These are phyloP conservation scores for Tetrapisispora taiwanensis DNA, from an alignment of 805 yeast genomes.

Conservation along the genomic window DNA sequence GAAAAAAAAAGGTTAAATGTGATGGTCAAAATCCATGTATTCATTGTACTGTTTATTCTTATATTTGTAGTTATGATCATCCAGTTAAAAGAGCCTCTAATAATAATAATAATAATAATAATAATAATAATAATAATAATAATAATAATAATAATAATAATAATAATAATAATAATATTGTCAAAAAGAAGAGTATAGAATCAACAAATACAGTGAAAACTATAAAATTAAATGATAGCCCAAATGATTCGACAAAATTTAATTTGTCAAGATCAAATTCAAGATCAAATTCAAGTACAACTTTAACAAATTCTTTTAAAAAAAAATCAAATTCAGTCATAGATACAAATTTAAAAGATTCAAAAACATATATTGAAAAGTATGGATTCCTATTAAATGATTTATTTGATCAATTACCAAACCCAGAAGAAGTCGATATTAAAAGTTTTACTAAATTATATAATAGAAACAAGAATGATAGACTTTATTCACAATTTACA, in stretches of 20 bases:
- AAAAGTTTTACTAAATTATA: not conserved
- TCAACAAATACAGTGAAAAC: no score
- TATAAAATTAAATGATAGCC: no score
- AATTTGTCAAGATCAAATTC: no score
- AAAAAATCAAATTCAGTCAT: not conserved
- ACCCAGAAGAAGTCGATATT: conserved; percentile 11
- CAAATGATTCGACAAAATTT: no score
- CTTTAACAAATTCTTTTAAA: not conserved
- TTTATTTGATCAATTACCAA: conserved; percentile 16
- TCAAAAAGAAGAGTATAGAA: not conserved
- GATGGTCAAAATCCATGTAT: conserved; percentile 79
- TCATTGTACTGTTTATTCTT: conserved; percentile 80
- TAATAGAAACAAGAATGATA: not conserved
- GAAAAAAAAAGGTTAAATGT: conserved; percentile 71
- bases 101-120: no score
- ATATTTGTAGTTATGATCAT: conserved; percentile 76
- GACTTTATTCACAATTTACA: not conserved
- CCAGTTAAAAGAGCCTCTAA: conserved; percentile 37
- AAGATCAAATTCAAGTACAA: no score
- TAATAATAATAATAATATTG: not conserved
- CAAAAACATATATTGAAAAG: not conserved
- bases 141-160: not conserved
- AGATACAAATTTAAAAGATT: not conserved
- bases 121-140: no score
- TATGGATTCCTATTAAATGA: conserved; percentile 13